Evolutionary conservation across 116 monocot genomes (phyloP).

Genomic region (Cymodocea nodosa): DNA sequence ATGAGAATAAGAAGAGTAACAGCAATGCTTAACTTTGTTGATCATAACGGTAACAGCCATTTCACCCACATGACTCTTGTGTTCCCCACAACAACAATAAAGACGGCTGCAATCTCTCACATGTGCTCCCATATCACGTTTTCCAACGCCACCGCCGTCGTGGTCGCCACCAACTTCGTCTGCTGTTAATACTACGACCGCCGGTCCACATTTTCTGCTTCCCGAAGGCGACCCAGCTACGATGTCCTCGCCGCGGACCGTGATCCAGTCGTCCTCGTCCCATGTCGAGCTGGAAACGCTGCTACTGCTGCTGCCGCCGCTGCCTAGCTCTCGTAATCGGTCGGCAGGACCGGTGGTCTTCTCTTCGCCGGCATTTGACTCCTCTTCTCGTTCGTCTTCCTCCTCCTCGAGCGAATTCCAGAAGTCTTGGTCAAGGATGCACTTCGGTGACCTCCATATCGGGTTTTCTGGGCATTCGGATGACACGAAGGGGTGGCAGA

Average conservation of each 20-base stretch:
- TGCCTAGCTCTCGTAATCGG: slow-evolving; percentile 3
- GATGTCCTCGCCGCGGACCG: not conserved
- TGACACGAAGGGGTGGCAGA: slow-evolving; percentile 38
- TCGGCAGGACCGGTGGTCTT: not conserved
- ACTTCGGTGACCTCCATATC: slow-evolving; percentile 39
- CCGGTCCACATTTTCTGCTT: not conserved
- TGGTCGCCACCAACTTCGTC: no score
- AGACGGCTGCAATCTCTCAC: not conserved
- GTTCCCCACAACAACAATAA: not conserved
- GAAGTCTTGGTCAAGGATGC: slow-evolving; percentile 28
- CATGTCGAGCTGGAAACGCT: not conserved
- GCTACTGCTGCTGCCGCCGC: not conserved
- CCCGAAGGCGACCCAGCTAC: not conserved
- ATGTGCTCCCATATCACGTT: no score
- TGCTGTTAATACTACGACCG: not conserved
- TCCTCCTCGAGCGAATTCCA: slow-evolving; percentile 23
- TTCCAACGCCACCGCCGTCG: no score
- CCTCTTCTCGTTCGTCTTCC: not conserved
- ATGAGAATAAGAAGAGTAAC: not conserved
- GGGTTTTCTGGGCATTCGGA: not conserved
- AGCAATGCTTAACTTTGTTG: not conserved
- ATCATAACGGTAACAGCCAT: not conserved
- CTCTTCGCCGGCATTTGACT: not conserved
- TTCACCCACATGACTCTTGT: not conserved
- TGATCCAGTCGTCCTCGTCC: slow-evolving; percentile 5